Evolutionary conservation across 2,329 filamentous ascomycete species (phyloP).

Genomic region (Colletotrichum lupini): DNA sequence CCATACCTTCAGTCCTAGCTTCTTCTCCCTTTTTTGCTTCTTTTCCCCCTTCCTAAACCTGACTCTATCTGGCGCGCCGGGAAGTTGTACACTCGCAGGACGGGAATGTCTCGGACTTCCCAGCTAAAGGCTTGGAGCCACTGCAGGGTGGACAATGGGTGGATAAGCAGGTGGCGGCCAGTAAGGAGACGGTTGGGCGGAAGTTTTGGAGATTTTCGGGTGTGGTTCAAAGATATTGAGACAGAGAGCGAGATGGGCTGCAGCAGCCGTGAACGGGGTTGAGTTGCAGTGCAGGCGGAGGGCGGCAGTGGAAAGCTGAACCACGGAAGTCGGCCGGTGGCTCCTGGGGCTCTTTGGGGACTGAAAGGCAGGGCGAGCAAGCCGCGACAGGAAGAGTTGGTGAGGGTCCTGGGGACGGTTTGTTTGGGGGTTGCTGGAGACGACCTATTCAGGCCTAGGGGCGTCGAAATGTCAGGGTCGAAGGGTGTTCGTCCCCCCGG

Average conservation of each 20-base stretch:
- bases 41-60: conserved; percentile 24
- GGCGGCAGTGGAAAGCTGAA: neutral
- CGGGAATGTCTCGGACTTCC: conserved; percentile 31
- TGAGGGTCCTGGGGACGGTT: neutral
- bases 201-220: conserved; percentile 2
- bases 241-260: conserved; percentile 1
- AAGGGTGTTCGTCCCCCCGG: conserved; percentile 24
- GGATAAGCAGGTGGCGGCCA: conserved; percentile 21
- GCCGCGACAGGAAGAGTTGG: neutral
- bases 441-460: conserved; percentile 25
- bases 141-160: conserved; percentile 15
- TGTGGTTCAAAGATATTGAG: neutral
- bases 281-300: conserved; percentile 16
- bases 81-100: conserved; percentile 19
- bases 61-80: conserved; percentile 29
- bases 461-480: neutral
- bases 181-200: conserved; percentile 8
- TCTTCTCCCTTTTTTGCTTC: conserved; percentile 22
- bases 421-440: conserved; percentile 1
- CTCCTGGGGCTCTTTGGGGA: too few relatives aligned
- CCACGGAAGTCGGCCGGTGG: conserved; percentile 25
- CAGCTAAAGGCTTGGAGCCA: conserved; percentile 18
- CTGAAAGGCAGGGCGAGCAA: neutral
- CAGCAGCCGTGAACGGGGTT: neutral
- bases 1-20: conserved; percentile 21